Conservation (phyloP, 306 rosid genomes). For the Spatholobus suberectus region DNA sequence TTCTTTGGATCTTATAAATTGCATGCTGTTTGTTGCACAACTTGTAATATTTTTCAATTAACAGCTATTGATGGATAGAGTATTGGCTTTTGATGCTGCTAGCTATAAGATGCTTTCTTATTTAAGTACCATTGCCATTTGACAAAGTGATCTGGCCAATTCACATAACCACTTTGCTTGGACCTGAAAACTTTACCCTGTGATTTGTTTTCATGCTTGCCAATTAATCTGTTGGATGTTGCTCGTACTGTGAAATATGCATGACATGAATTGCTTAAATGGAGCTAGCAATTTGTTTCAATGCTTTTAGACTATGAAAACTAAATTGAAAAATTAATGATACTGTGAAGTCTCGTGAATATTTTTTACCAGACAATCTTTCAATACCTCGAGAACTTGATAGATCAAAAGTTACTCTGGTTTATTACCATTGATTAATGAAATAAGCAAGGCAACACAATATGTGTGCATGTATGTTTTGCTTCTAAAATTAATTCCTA, state of each 20-base stretch:
- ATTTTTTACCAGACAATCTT: background rate
- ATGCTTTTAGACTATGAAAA: background rate
- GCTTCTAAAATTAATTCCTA: too few species aligned
- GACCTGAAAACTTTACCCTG: background rate
- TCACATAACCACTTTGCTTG: background rate
- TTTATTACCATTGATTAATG: background rate
- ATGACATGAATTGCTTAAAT: background rate
- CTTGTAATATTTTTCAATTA: background rate
- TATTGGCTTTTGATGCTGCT: background rate
- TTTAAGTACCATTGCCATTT: background rate
- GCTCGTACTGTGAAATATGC: background rate
- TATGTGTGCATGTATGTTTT: too few species aligned
- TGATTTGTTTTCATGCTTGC: background rate
- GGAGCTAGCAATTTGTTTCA: conserved; percentile 5
- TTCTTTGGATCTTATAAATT: background rate
- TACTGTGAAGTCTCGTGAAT: background rate
- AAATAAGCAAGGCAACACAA: background rate
- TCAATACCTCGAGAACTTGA: background rate
- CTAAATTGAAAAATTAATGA: background rate
- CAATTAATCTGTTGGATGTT: background rate
- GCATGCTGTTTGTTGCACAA: background rate
- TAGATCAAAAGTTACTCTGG: background rate
- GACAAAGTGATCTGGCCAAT: background rate
- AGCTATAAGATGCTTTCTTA: background rate
- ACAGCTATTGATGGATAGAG: background rate